Conservation (phyloP, 768 basidiomycete genomes). For the Leccinum imitatum region DNA sequence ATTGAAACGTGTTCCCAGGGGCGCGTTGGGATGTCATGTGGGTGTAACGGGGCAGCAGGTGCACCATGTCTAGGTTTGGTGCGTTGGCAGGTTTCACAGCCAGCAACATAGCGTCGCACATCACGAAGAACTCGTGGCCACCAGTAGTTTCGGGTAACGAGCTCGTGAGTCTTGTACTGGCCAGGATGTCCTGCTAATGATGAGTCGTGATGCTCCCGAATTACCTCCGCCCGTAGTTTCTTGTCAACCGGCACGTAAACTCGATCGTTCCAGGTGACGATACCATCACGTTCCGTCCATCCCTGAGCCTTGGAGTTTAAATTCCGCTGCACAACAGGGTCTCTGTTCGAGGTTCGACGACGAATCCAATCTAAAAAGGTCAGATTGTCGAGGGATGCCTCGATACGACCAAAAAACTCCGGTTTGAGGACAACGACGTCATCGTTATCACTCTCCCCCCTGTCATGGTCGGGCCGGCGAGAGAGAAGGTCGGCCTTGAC, state of each 20-base stretch:
- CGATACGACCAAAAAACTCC: too few relatives aligned
- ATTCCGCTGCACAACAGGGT: too few relatives aligned
- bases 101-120: conserved; percentile 24
- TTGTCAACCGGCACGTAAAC: too few relatives aligned
- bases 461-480: conserved; percentile 22
- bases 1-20: too few relatives aligned
- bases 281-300: neutral
- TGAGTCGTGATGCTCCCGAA: conserved; percentile 27
- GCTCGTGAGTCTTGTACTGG: conserved; percentile 21
- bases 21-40: too few relatives aligned
- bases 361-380: too few relatives aligned
- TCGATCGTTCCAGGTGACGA: neutral
- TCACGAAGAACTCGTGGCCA: conserved; percentile 27
- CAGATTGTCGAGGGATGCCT: too few relatives aligned
- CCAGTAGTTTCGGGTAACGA: conserved; percentile 26
- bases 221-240: neutral
- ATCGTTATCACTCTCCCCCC: conserved; percentile 20
- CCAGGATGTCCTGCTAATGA: too few relatives aligned
- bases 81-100: conserved; percentile 28
- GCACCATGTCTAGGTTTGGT: conserved; percentile 14
- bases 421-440: conserved; percentile 1
- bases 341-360: too few relatives aligned
- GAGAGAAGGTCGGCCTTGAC: conserved; percentile 30
- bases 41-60: too few relatives aligned
- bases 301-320: neutral